phyloP scores from a whole-genome alignment of 2,329 filamentous ascomycete genomes.

The Madurella mycetomatis region DNA sequence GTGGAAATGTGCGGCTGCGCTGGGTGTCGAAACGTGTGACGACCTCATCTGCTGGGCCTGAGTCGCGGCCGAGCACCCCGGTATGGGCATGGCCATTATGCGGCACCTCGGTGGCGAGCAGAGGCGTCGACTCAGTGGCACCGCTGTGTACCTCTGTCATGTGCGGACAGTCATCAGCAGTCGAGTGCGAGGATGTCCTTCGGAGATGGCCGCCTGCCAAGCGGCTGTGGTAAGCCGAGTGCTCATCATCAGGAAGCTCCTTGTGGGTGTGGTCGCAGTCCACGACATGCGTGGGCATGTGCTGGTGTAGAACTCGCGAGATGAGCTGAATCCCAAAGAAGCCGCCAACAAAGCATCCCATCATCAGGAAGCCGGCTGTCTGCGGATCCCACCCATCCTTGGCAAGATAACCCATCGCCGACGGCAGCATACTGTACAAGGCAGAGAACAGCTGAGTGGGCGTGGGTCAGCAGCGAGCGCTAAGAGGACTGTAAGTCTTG shows the following conservation, averaged over 20 bases:
- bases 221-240: constrained; percentile 27
- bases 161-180: constrained; percentile 4
- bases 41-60: constrained; percentile 30
- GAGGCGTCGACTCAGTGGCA: constrained; percentile 45
- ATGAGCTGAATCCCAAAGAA: constrained; percentile 72
- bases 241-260: constrained; percentile 40
- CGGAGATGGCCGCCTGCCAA: constrained; percentile 17
- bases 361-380: constrained; percentile 63
- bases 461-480: constrained; percentile 4
- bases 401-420: constrained; percentile 71
- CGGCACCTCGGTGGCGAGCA: constrained; percentile 34
- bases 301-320: constrained; percentile 66
- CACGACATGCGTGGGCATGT: constrained; percentile 74
- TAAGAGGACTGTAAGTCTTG: background rate
- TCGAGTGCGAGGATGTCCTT: constrained; percentile 14
- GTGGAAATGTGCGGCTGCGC: constrained; percentile 28
- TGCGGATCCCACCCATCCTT: constrained; percentile 63
- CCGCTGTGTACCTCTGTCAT: constrained; percentile 19
- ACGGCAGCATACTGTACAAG: constrained; percentile 88
- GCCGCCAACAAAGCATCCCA: constrained; percentile 65
- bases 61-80: constrained; percentile 28
- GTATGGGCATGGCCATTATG: constrained; percentile 25
- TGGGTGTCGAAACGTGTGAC: constrained; percentile 21
- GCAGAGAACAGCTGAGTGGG: constrained; percentile 74
- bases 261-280: constrained; percentile 74